Conservation (phyloP, 495 filamentous ascomycete genomes). For the Trichoderma gamsii region DNA sequence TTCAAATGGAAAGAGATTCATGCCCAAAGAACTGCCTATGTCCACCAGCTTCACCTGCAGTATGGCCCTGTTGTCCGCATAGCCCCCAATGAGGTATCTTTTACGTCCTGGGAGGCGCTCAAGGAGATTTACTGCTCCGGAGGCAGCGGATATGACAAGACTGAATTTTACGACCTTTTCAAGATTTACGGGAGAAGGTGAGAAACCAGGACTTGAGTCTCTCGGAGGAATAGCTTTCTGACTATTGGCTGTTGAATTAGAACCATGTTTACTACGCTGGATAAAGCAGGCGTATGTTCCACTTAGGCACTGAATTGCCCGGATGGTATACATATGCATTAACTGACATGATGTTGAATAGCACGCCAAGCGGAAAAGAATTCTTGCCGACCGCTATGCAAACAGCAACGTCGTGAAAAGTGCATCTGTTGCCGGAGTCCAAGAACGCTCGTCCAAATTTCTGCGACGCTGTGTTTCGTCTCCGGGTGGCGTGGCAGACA, state of each 20-base stretch:
- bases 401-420: slow-evolving; percentile 57
- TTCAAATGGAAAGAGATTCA: slow-evolving; percentile 55
- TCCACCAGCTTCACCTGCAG: slow-evolving; percentile 48
- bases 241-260: slow-evolving; percentile 21
- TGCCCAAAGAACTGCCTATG: slow-evolving; percentile 45
- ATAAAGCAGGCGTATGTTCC: slow-evolving; percentile 45
- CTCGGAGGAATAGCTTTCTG: slow-evolving; percentile 17
- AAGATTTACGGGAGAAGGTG: slow-evolving; percentile 50
- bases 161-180: slow-evolving; percentile 60
- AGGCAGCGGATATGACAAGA: slow-evolving; percentile 64
- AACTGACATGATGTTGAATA: slow-evolving; percentile 24
- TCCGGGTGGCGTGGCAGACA: slow-evolving; percentile 14
- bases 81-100: slow-evolving; percentile 56
- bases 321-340: no score
- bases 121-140: slow-evolving; percentile 61
- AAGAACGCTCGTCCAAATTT: slow-evolving; percentile 48
- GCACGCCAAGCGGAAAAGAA: slow-evolving; percentile 54
- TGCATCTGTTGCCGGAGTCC: slow-evolving; percentile 46
- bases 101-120: slow-evolving; percentile 50
- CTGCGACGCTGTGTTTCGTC: slow-evolving; percentile 38
- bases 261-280: slow-evolving; percentile 57
- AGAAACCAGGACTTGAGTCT: background rate
- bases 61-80: slow-evolving; percentile 55
- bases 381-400: slow-evolving; percentile 59
- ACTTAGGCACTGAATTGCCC: background rate